Base-by-base conservation (phyloP, 2,329 filamentous ascomycete genomes). In the Albophoma yamanashiensis region DNA sequence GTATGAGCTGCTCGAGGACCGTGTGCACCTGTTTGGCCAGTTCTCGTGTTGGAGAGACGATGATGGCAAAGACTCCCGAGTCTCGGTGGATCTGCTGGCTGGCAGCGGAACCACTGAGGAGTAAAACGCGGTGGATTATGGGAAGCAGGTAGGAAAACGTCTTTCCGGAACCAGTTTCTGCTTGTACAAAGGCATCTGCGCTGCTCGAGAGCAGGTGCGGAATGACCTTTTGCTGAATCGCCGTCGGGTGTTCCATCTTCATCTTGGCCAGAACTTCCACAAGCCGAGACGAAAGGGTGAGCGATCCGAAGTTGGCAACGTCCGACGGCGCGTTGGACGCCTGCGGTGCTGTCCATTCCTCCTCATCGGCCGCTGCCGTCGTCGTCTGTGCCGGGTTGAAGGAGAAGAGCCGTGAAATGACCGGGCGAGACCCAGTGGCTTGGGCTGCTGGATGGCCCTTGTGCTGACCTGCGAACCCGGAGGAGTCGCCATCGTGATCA, bases 151-250 rank as follows among this genome's bases (percentile, higher is more conserved):
- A 99, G n/a, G 94, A 91, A 62, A 99, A 77, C 0, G 94, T 99
- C 77, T 99, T 99, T 75, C 94, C 94, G 0, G 94, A 99, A 66
- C 94, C 94, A 0, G 94, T 99, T 76, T 99, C 89, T 3, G 94
- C 95, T 72, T 97, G 94, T 40, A 99, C 88, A 68, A 99, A 99
- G 2, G 92, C 92, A 77, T 99, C 94, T 55, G 84, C 87, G 67
- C 96, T 89, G 58, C 89, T 87, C 50, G 86, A 86, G 53, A 96
- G 75, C 62, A 99, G 76, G 67, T 94, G 87, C 50, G 89, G 82
- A 45, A 99, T 87, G 0, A 93, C 89, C 63, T 90, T 91, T 67
- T 92, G 92, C 75, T 99, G 94, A 70, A 99, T 97, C 0, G 91
- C 91, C 0, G 94, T 99, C 7, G 94, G 94, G 0, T 91, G 89